These are phyloP conservation scores for Apiotrichum mycotoxinovorans DNA, from an alignment of 1,284 basidiomycete genomes.

Conservation along the genomic window DNA sequence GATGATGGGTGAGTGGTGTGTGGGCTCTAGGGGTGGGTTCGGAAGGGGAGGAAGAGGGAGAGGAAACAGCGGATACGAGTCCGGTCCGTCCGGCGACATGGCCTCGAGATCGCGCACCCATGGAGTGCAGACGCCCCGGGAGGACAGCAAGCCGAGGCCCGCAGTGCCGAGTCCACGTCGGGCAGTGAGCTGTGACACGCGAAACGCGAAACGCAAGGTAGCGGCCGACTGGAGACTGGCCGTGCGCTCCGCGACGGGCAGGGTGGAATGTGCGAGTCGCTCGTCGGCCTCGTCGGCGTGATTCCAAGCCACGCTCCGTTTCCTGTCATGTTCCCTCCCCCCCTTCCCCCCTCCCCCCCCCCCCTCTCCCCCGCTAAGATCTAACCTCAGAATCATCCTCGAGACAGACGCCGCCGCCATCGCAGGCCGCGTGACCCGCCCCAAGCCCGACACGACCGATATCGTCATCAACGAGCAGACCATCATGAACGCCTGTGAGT, in stretches of 20 bases:
- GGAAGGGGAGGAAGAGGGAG: not conserved
- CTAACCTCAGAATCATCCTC: slow-evolving; percentile 76
- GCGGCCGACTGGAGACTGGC: too few species aligned
- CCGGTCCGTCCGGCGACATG: too few species aligned
- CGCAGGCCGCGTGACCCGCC: slow-evolving; percentile 87
- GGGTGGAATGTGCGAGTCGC: too few species aligned
- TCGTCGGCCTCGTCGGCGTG: too few species aligned
- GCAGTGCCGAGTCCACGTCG: too few species aligned
- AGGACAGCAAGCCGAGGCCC: too few species aligned
- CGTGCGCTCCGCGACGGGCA: too few species aligned
- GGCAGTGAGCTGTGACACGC: too few species aligned
- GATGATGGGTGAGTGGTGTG: slow-evolving; percentile 80
- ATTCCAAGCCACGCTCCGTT: too few species aligned
- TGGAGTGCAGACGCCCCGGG: too few species aligned
- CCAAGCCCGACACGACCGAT: slow-evolving; percentile 87
- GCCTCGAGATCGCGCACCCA: too few species aligned
- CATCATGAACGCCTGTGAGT: slow-evolving; percentile 70
- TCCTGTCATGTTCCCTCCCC: not conserved
- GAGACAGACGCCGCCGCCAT: slow-evolving; percentile 95
- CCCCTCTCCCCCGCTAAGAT: not conserved
- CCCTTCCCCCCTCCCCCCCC: not conserved
- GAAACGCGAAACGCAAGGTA: too few species aligned
- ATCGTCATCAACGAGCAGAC: slow-evolving; percentile 99
- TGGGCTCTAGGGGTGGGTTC: not conserved
- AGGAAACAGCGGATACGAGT: not conserved